Percentiles rank a stretch among this genome's conserved stretches.
Evolutionary conservation across 345 rosid species (phyloP).

Genomic region (Raphanus sativus): DNA sequence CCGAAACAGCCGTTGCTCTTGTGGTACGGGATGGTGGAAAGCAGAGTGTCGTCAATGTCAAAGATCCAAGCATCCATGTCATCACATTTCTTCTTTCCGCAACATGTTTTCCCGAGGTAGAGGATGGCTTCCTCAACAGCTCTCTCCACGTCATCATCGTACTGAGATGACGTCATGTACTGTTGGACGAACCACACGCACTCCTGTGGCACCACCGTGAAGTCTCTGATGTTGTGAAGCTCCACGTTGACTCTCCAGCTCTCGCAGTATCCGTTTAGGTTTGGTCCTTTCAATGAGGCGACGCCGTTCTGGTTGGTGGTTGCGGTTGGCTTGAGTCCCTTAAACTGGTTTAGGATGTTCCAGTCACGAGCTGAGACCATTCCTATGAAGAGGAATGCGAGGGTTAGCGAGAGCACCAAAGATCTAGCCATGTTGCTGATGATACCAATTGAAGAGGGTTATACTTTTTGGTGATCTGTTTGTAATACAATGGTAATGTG

Average conservation of each 20-base stretch:
- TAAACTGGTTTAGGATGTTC: slow-evolving; percentile 57
- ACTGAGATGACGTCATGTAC: slow-evolving; percentile 70
- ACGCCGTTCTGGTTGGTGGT: not conserved
- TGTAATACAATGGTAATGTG: not conserved
- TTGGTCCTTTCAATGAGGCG: slow-evolving; percentile 17
- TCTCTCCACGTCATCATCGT: slow-evolving; percentile 48
- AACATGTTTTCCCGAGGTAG: slow-evolving; percentile 47
- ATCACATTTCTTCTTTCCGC: slow-evolving; percentile 44
- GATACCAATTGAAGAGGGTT: not conserved
- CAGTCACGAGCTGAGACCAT: slow-evolving; percentile 54
- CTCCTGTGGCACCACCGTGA: slow-evolving; percentile 65
- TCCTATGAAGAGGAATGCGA: slow-evolving; percentile 41
- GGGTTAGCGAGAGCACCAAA: slow-evolving; percentile 31
- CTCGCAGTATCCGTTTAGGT: slow-evolving; percentile 60
- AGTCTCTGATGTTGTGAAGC: slow-evolving; percentile 65
- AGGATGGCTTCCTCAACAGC: slow-evolving; percentile 56
- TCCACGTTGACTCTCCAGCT: slow-evolving; percentile 84
- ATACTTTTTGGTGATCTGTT: not conserved
- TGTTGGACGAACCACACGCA: slow-evolving; percentile 48
- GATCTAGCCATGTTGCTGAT: slow-evolving; percentile 47
- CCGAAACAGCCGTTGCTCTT: slow-evolving; percentile 61
- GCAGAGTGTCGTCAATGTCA: slow-evolving; percentile 73
- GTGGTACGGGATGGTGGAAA: slow-evolving; percentile 75
- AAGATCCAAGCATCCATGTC: slow-evolving; percentile 81
- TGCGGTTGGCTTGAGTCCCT: slow-evolving; percentile 21